Conservation (phyloP, 768 basidiomycete species). For the Pulveroboletus sp. region DNA sequence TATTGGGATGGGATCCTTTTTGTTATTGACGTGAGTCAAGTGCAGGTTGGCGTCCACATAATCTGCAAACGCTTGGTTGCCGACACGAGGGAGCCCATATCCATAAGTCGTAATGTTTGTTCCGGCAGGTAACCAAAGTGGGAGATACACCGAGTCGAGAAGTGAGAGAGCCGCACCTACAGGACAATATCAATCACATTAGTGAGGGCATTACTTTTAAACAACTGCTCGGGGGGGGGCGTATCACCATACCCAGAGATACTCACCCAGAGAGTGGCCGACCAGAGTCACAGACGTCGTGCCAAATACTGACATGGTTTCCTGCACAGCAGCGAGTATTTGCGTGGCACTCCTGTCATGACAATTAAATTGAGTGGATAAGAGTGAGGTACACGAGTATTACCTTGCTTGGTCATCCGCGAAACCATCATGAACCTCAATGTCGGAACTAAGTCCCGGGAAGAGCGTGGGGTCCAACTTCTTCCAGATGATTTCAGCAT, state of each 20-base stretch:
- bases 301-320: conserved; percentile 32
- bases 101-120: conserved; percentile 29
- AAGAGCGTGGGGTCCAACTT: conserved; percentile 41
- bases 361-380: background rate
- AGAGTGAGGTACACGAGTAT: conserved; percentile 4
- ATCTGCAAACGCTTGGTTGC: conserved; percentile 58
- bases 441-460: conserved; percentile 41
- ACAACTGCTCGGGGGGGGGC: background rate
- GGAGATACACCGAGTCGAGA: conserved; percentile 39
- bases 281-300: conserved; percentile 40
- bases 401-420: conserved; percentile 40
- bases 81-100: conserved; percentile 40
- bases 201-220: background rate
- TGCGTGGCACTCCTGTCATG: conserved; percentile 34
- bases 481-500: conserved; percentile 35
- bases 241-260: background rate
- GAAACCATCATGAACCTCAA: conserved; percentile 48
- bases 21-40: conserved; percentile 54
- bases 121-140: conserved; percentile 31
- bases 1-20: conserved; percentile 37
- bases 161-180: conserved; percentile 35
- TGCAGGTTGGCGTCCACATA: conserved; percentile 44
- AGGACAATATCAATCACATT: background rate
- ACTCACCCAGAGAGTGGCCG: conserved; percentile 41
- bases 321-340: conserved; percentile 42